Evolutionary conservation across 495 filamentous ascomycete species (phyloP).

Genomic region (Aspergillus incahuasiensis): DNA sequence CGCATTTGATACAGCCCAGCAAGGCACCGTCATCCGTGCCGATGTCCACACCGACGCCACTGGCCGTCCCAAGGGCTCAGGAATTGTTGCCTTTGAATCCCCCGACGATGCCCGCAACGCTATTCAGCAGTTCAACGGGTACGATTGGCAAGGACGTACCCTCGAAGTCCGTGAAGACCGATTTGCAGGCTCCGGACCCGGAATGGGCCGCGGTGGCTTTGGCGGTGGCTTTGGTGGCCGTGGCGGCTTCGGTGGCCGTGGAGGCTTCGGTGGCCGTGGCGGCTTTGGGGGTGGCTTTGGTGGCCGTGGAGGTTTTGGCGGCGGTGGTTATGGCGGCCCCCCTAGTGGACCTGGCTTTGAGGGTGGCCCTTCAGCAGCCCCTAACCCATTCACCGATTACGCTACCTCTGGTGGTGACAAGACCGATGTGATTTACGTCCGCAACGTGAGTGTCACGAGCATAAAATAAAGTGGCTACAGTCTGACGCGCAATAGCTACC

Average conservation of each 20-base stretch:
- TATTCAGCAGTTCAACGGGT: constrained; percentile 95
- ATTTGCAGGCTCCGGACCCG: constrained; percentile 65
- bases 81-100: constrained; percentile 93
- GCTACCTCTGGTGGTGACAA: constrained; percentile 85
- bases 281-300: constrained; percentile 44
- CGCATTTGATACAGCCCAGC: constrained; percentile 47
- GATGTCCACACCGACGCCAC: constrained; percentile 92
- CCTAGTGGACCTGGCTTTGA: constrained; percentile 27
- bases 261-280: constrained; percentile 41
- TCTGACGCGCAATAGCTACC: constrained; percentile 61
- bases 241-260: constrained; percentile 54
- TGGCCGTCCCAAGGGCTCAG: constrained; percentile 89
- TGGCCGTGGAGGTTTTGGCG: constrained; percentile 21
- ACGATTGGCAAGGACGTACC: constrained; percentile 93
- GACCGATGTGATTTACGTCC: constrained; percentile 83
- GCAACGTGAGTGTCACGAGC: constrained; percentile 69
- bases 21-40: constrained; percentile 86
- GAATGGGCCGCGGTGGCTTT: constrained; percentile 46
- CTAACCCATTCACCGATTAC: constrained; percentile 93
- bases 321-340: constrained; percentile 27
- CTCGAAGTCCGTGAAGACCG: constrained; percentile 96
- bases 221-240: constrained; percentile 45
- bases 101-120: constrained; percentile 92
- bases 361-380: constrained; percentile 49
- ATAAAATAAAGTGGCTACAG: background rate